Conservation (phyloP, 345 rosid genomes). For the Barbarea vulgaris region DNA sequence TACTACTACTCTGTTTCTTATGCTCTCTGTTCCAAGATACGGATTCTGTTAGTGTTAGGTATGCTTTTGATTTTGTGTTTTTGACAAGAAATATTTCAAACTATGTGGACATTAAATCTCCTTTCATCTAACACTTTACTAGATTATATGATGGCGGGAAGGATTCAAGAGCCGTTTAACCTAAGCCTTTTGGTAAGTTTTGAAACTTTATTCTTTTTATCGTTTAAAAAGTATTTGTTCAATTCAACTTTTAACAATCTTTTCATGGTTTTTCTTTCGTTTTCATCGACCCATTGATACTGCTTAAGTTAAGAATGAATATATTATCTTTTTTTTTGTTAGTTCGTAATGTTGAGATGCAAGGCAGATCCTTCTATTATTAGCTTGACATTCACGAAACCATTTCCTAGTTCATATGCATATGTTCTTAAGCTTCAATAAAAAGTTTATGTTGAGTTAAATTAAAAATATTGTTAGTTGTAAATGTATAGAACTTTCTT, state of each 20-base stretch:
- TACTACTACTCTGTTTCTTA: slow-evolving; percentile 2
- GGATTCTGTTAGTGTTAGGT: background rate
- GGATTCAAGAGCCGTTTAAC: slow-evolving; percentile 60
- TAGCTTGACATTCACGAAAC: slow-evolving; percentile 20
- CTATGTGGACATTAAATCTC: background rate
- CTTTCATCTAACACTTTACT: background rate
- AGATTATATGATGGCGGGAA: slow-evolving; percentile 60
- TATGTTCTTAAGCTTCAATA: background rate
- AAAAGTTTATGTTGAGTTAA: background rate
- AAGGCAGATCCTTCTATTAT: background rate
- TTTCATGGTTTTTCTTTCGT: background rate
- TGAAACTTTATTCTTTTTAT: slow-evolving; percentile 4
- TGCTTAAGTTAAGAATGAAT: background rate
- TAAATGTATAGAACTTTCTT: background rate
- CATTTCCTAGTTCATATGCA: background rate
- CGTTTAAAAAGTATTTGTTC: background rate
- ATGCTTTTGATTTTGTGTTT: background rate
- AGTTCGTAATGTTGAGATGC: background rate
- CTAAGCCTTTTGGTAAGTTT: slow-evolving; percentile 63
- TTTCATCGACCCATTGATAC: background rate
- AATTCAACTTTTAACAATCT: background rate
- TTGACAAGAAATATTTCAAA: background rate
- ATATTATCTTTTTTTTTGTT: background rate
- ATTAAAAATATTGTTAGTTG: too few relatives aligned
- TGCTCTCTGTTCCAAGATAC: slow-evolving; percentile 5